Base-by-base conservation (phyloP, 202 grass and related monocot species). In the Miscanthus sacchariflorus region DNA sequence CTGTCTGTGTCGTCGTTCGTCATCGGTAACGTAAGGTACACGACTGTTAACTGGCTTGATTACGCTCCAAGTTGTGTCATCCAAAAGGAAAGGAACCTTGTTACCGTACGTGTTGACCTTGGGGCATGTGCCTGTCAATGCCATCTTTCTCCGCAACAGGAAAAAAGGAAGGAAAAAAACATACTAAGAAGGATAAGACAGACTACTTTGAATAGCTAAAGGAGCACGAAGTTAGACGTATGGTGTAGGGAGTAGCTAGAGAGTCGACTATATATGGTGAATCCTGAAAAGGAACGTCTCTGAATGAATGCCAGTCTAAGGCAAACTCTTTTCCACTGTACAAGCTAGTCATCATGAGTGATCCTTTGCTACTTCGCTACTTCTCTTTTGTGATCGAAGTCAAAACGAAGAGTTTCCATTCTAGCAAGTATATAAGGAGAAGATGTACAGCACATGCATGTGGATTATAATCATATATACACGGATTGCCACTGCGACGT, bases 291-390 rank as follows among this genome's bases (percentile, higher is more conserved):
- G 18, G 11, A 40, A 19, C 40, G 7, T 11, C 35, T 36, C 35
- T n/a, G 46, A 25, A 9, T 80, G 61, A 80, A 80, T 33, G 63
- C 2, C 44, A 19, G 25, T 68, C 24, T 19, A 81, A 49, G 78
- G 42, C 7, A 81, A 81, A 49, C 78, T 2, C 24, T 68, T 30
- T 30, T 49, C 4, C 7, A 14, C 27, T 36, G 2, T 4, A 50
- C 40, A 49, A 70, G 25, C 7, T 38, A 58, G 14, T 5, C 6
- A 52, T 12, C n/a, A 21, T 4, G 75, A 36, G 30, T 12, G 6
- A 21, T 68, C 65, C 23, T 35, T 70, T 81, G 15, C 42, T 66
- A 45, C 24, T 69, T 81, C 45, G 6, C 28, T 35, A 40, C 30
- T 63, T 65, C 58, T 82, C 9, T 15, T 30, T 50, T 81, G 13